A percentile compares a stretch with the other conserved stretches of the same genome.
phyloP scores from a whole-genome alignment of 1,139 yeast genomes.

The Meyerozyma sp. region DNA sequence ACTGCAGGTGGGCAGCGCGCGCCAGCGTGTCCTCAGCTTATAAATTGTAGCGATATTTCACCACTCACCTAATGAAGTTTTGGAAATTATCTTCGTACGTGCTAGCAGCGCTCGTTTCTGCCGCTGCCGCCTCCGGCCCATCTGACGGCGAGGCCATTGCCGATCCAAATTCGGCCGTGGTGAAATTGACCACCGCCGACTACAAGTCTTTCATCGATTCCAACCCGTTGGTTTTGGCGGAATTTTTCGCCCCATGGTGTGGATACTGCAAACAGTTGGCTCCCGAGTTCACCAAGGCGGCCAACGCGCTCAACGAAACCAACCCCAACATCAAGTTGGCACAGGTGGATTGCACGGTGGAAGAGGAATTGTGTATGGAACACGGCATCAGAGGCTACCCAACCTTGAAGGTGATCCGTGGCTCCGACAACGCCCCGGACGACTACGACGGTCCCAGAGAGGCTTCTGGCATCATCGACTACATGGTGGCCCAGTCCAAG shows the following conservation, averaged over 20 bases:
- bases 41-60: neutral
- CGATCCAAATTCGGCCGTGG: constrained; percentile 83
- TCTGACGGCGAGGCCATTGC: constrained; percentile 61
- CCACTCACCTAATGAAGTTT: constrained; percentile 28
- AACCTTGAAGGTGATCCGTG: constrained; percentile 76
- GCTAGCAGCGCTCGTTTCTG: constrained; percentile 35
- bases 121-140: constrained; percentile 39
- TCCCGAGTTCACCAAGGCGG: constrained; percentile 86
- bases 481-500: constrained; percentile 76
- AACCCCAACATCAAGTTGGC: constrained; percentile 66
- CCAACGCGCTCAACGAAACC: constrained; percentile 61
- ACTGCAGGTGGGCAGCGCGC: neutral
- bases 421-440: constrained; percentile 30
- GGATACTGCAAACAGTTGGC: constrained; percentile 96
- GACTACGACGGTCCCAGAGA: constrained; percentile 85
- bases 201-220: constrained; percentile 63
- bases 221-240: constrained; percentile 83
- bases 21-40: constrained; percentile 1
- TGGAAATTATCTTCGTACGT: constrained; percentile 35
- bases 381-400: constrained; percentile 88
- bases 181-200: constrained; percentile 56
- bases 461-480: constrained; percentile 68
- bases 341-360: constrained; percentile 89
- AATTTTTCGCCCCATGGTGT: constrained; percentile 99
- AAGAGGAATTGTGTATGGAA: constrained; percentile 71